Percentiles rank a stretch among this genome's conserved stretches.
phyloP scores from a whole-genome alignment of 495 filamentous ascomycete species.

The Penicillium soppii region DNA sequence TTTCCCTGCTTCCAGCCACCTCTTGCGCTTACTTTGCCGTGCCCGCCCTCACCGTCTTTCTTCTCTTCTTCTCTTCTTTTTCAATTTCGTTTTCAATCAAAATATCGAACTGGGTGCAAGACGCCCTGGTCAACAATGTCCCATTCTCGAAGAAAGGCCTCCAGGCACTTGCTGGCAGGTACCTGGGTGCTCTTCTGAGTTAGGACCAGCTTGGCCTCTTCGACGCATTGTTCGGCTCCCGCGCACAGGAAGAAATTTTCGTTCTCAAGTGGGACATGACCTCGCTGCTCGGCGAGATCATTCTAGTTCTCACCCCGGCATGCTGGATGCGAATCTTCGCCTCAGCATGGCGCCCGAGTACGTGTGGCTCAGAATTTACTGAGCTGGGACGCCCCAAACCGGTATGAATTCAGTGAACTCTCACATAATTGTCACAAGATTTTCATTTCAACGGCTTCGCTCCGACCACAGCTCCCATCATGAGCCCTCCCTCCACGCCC shows the following conservation, averaged over 20 bases:
- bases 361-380: constrained; percentile 9
- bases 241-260: background rate
- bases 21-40: too few relatives aligned
- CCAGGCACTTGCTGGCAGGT: background rate
- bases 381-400: background rate
- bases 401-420: background rate
- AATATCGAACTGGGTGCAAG: background rate
- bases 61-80: background rate
- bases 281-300: background rate
- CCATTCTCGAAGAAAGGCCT: constrained; percentile 1
- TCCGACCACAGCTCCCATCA: too few relatives aligned
- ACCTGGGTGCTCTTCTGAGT: background rate
- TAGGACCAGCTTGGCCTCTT: background rate
- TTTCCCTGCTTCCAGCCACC: too few relatives aligned
- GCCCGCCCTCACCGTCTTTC: background rate
- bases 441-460: too few relatives aligned
- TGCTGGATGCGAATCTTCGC: background rate
- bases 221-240: background rate
- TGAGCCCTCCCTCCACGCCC: too few relatives aligned
- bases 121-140: background rate
- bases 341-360: constrained; percentile 3
- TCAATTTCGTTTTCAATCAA: background rate
- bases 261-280: background rate
- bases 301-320: constrained; percentile 5
- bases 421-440: too few relatives aligned